A percentile compares a stretch with the other conserved stretches of the same genome.
Evolutionary conservation across 2,329 filamentous ascomycete species (phyloP).

Genomic region (Trichocomaceae sp.): DNA sequence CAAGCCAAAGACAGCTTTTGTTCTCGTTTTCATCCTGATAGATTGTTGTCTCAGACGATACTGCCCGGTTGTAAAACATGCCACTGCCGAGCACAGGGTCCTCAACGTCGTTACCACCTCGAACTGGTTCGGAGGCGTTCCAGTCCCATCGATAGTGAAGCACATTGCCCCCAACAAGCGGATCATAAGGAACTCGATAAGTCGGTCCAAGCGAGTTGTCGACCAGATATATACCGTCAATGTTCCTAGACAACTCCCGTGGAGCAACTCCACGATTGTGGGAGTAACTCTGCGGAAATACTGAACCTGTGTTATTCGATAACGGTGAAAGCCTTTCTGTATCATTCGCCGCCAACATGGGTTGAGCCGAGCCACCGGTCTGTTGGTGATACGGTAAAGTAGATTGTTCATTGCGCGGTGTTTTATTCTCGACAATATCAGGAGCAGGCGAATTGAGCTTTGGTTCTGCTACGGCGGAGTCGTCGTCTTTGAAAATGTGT

Average conservation of each 20-base stretch:
- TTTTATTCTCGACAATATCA: neutral
- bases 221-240: slow-evolving; percentile 12
- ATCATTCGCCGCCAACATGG: neutral
- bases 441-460: neutral
- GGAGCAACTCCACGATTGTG: slow-evolving; percentile 1
- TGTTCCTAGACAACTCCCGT: neutral
- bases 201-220: neutral
- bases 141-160: slow-evolving; percentile 14
- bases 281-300: neutral
- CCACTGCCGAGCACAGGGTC: neutral
- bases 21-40: slow-evolving; percentile 10
- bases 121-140: slow-evolving; percentile 4
- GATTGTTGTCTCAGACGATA: slow-evolving; percentile 5
- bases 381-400: neutral
- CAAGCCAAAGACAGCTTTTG: slow-evolving; percentile 12
- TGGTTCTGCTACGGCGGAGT: neutral
- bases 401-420: neutral
- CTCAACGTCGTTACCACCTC: neutral
- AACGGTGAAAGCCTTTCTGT: slow-evolving; percentile 1
- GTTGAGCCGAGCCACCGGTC: slow-evolving; percentile 1
- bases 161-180: slow-evolving; percentile 10
- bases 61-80: slow-evolving; percentile 5
- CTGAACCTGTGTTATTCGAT: neutral
- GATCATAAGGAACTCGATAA: slow-evolving; percentile 6
- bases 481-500: slow-evolving; percentile 33